Evolutionary conservation across 2,329 filamentous ascomycete genomes (phyloP).

Genomic region (Erysiphe pulchra): DNA sequence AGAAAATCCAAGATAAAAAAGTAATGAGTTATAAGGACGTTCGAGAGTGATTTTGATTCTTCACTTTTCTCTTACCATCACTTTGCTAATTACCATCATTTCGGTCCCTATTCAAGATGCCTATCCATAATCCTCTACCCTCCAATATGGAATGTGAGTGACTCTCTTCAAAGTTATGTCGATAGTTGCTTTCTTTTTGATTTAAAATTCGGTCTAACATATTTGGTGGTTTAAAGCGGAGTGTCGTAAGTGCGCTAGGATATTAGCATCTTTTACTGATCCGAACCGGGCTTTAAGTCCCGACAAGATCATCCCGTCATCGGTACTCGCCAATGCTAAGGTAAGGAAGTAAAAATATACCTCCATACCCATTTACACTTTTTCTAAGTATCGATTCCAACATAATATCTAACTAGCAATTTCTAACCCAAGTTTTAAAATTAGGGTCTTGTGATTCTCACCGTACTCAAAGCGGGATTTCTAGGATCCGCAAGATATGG

Average conservation of each 20-base stretch:
- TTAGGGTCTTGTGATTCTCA: constrained; percentile 58
- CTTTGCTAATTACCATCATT: too few relatives aligned
- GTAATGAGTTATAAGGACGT: too few relatives aligned
- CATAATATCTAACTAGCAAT: constrained; percentile 1
- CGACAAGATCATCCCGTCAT: constrained; percentile 88
- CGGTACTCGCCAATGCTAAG: constrained; percentile 77
- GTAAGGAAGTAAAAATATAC: constrained; percentile 19
- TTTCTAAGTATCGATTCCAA: neutral
- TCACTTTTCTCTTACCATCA: too few relatives aligned
- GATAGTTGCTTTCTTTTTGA: too few relatives aligned
- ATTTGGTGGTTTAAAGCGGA: constrained; percentile 35
- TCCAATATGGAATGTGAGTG: constrained; percentile 42
- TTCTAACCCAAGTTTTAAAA: neutral
- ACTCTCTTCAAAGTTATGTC: neutral
- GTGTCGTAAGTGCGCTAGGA: constrained; percentile 92
- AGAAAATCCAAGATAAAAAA: too few relatives aligned
- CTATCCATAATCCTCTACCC: constrained; percentile 40
- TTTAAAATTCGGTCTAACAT: neutral
- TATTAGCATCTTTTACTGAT: constrained; percentile 82
- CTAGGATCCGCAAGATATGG: constrained; percentile 62
- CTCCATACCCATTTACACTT: neutral
- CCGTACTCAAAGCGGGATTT: constrained; percentile 70
- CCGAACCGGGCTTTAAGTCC: constrained; percentile 81
- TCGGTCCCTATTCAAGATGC: constrained; percentile 18
- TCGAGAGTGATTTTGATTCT: too few relatives aligned